These are phyloP conservation scores for Misopates orontium DNA, from an alignment of 257 asterid species.

Conservation along the genomic window DNA sequence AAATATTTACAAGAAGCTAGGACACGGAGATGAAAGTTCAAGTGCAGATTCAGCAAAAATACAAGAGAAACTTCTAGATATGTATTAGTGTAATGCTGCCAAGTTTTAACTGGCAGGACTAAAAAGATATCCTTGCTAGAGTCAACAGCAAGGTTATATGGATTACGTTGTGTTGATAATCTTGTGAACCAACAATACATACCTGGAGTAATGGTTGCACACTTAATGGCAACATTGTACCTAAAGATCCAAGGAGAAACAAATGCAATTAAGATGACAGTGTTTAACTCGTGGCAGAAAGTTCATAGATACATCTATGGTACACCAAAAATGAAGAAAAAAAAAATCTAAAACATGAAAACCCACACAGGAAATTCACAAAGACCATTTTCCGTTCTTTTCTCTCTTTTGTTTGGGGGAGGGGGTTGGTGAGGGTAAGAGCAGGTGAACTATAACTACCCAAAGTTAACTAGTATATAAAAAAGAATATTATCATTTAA, in stretches of 20 bases:
- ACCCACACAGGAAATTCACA: constrained; percentile 7
- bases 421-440: too few species aligned
- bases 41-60: too few species aligned
- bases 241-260: constrained; percentile 35
- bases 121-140: neutral
- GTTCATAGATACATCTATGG: neutral
- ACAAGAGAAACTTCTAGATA: too few species aligned
- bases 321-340: constrained; percentile 1
- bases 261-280: constrained; percentile 14
- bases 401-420: too few species aligned
- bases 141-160: constrained; percentile 3
- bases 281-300: constrained; percentile 17
- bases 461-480: too few species aligned
- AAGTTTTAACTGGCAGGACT: too few species aligned
- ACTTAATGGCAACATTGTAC: constrained; percentile 83
- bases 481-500: too few species aligned
- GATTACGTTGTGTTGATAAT: constrained; percentile 6
- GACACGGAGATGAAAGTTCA: neutral
- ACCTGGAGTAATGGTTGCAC: constrained; percentile 94
- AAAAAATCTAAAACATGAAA: constrained; percentile 1
- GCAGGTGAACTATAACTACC: too few species aligned
- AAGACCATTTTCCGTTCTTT: neutral
- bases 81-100: too few species aligned
- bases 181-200: constrained; percentile 23
- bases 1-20: constrained; percentile 6